phyloP scores from a whole-genome alignment of 140 eudicot genomes.

The Erigeron philadelphicus region DNA sequence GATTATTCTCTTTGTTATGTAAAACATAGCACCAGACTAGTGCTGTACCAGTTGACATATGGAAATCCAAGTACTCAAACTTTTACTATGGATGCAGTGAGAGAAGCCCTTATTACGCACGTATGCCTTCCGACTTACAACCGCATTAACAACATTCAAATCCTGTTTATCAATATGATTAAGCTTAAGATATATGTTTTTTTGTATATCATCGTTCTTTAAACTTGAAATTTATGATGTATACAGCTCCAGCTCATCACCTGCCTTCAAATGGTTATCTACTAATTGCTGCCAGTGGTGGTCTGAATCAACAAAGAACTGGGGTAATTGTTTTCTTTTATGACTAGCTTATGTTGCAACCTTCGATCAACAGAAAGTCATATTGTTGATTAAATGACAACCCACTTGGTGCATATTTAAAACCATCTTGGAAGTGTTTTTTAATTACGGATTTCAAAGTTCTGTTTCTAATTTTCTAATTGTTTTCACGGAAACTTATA shows the following conservation, averaged over 20 bases:
- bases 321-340: constrained; percentile 48
- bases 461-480: neutral
- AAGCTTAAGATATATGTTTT: neutral
- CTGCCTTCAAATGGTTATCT: constrained; percentile 73
- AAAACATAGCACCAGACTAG: constrained; percentile 38
- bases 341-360: neutral
- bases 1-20: constrained; percentile 8
- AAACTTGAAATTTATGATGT: constrained; percentile 12
- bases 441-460: no score
- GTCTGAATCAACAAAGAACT: constrained; percentile 91
- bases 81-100: constrained; percentile 86
- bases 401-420: no score
- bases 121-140: constrained; percentile 47
- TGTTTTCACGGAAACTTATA: neutral
- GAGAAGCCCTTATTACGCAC: constrained; percentile 66
- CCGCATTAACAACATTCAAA: neutral
- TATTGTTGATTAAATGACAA: neutral
- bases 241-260: constrained; percentile 71
- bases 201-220: neutral
- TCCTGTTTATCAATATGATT: neutral
- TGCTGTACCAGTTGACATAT: constrained; percentile 60
- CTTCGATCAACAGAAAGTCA: constrained; percentile 4
- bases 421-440: no score
- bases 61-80: constrained; percentile 71
- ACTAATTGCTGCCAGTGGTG: constrained; percentile 97